Percentiles rank a stretch among this genome's conserved stretches.
Conservation (phyloP, 805 yeast genomes). For the Candida chauliodis region DNA sequence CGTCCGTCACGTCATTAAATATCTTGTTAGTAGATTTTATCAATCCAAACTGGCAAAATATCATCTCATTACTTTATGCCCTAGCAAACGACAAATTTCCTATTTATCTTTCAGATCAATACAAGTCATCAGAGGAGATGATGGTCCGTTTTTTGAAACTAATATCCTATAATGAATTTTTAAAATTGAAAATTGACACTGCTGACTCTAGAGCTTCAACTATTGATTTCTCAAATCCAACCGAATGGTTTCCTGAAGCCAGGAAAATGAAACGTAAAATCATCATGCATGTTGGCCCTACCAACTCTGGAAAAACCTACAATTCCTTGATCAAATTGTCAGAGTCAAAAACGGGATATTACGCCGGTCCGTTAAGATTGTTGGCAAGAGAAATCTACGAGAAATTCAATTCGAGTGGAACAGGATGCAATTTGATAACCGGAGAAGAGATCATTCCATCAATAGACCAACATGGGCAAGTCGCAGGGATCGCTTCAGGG, state of each 20-base stretch:
- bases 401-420: conserved; percentile 61
- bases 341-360: conserved; percentile 69
- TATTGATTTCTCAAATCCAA: conserved; percentile 34
- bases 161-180: conserved; percentile 22
- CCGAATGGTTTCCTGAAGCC: conserved; percentile 79
- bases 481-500: conserved; percentile 77
- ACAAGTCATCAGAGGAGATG: conserved; percentile 18
- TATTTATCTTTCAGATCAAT: conserved; percentile 15
- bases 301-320: conserved; percentile 94
- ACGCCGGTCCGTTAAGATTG: conserved; percentile 90
- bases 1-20: no score
- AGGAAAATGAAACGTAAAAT: conserved; percentile 73
- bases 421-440: conserved; percentile 79
- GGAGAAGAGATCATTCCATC: conserved; percentile 91
- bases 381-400: conserved; percentile 91
- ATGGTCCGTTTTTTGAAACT: conserved; percentile 19
- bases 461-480: conserved; percentile 62
- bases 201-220: conserved; percentile 11
- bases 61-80: conserved; percentile 17
- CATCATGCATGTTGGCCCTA: conserved; percentile 95
- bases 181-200: conserved; percentile 12
- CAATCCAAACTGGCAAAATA: conserved; percentile 24
- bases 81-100: conserved; percentile 19
- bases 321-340: conserved; percentile 70
- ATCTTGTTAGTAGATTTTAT: conserved; percentile 20